Evolutionary conservation across 768 basidiomycete species (phyloP).

Genomic region (Leccinum uliginosum): DNA sequence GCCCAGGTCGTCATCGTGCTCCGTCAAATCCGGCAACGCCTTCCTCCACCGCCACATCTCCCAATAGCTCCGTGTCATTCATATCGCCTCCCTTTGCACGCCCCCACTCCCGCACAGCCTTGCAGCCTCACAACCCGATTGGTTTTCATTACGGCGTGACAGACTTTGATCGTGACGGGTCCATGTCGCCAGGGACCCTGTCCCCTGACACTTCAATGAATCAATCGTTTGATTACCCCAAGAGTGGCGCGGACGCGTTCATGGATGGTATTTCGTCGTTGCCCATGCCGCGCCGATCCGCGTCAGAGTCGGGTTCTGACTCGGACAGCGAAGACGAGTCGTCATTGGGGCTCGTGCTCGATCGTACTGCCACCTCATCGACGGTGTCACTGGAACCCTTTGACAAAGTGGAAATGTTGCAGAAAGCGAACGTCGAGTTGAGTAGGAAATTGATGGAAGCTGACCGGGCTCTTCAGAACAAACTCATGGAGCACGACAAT

Average conservation of each 20-base stretch:
- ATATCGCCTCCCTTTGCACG: conserved; percentile 49
- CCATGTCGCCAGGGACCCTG: conserved; percentile 27
- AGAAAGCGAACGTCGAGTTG: conserved; percentile 72
- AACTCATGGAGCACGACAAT: conserved; percentile 72
- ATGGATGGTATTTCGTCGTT: conserved; percentile 47
- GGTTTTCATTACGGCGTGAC: conserved; percentile 43
- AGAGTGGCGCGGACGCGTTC: conserved; percentile 37
- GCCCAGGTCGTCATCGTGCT: conserved; percentile 50
- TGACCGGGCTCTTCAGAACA: conserved; percentile 61
- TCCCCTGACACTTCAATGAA: conserved; percentile 35
- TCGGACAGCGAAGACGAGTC: conserved; percentile 46
- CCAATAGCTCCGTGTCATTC: conserved; percentile 33
- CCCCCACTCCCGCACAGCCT: conserved; percentile 62
- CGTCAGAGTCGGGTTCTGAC: conserved; percentile 44
- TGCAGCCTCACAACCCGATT: conserved; percentile 39
- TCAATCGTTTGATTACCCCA: conserved; percentile 36
- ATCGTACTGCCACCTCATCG: conserved; percentile 55
- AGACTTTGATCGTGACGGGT: conserved; percentile 30
- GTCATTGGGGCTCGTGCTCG: conserved; percentile 54
- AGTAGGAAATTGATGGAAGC: conserved; percentile 69
- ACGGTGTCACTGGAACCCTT: conserved; percentile 65
- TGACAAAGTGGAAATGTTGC: conserved; percentile 71
- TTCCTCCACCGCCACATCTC: conserved; percentile 35
- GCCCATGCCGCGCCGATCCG: conserved; percentile 50
- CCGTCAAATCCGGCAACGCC: conserved; percentile 66